Base-by-base conservation (phyloP, 2,329 filamentous ascomycete genomes). In the Verticillium dahliae region DNA sequence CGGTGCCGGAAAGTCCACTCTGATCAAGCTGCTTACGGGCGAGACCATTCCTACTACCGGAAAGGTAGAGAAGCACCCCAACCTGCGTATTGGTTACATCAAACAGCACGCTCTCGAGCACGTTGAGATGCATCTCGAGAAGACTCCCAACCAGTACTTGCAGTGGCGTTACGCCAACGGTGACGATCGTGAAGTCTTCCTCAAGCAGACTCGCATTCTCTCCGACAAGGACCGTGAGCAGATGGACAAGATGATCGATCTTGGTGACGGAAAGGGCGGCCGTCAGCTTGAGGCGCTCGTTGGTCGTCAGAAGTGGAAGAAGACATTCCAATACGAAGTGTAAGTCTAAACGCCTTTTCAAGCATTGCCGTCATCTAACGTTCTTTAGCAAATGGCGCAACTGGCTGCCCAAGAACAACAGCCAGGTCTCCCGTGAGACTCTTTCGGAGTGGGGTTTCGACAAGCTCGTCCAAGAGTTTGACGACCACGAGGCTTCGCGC, bases 81-180 rank as follows among this genome's bases (percentile, higher is more conserved):
- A 99, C 76, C 80, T 99, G 72, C 93, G 95, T 83, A 97, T 99
- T 70, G 95, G 95, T 60, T 99, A 99, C 81, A 98, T 99, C 81
- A 98, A 98, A 81, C 95, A 99, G 81, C 95, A 99, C 76, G 95
- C 95, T 55, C 84, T 99, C 13, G 95, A 99, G 82, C 95, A 99
- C 85, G 95, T 99, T 11, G 94, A 99, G 79, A 97, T 97, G 94
- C 95, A 99, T 73, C 82, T 98, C 69, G 95, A 99, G 78, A 99
- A 99, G 86, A 99, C 95, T 0, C 95, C 95, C 50, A 98, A 97
- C 75, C 95, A 99, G 78, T 99, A 99, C 73, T 85, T 99, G 38
- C 95, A 98, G 78, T 99, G 95, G 95, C 91, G 95, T 70, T 99
- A 98, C 73, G 91, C 91, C 70, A 92, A 98, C 72, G 95, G 95